These are phyloP conservation scores for Aureobasidium leucospermi DNA, from an alignment of 2,329 filamentous ascomycete genomes.

Conservation along the genomic window DNA sequence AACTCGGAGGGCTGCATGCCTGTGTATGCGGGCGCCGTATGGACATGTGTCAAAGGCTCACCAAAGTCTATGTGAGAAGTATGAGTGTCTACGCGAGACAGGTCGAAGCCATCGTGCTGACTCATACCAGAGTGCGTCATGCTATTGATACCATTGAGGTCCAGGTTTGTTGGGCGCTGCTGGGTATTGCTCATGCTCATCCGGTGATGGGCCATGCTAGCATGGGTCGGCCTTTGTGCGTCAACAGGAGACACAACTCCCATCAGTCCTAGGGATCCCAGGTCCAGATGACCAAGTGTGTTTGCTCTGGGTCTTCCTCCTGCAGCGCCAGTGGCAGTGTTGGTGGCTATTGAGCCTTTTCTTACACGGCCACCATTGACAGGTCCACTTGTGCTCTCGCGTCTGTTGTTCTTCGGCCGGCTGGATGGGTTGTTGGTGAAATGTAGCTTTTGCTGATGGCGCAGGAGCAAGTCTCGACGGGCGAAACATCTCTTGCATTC, in stretches of 20 bases:
- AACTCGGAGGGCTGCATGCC: slow-evolving; percentile 64
- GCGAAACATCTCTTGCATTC: slow-evolving; percentile 95
- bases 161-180: slow-evolving; percentile 47
- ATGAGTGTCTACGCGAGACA: slow-evolving; percentile 59
- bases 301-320: slow-evolving; percentile 75
- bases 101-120: slow-evolving; percentile 3
- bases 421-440: slow-evolving; percentile 84
- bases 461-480: slow-evolving; percentile 78
- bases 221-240: neutral
- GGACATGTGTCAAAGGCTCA: slow-evolving; percentile 60
- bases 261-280: slow-evolving; percentile 55
- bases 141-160: slow-evolving; percentile 69
- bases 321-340: slow-evolving; percentile 33
- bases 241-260: slow-evolving; percentile 18
- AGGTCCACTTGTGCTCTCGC: slow-evolving; percentile 76
- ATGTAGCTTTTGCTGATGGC: slow-evolving; percentile 97
- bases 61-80: slow-evolving; percentile 49
- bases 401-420: slow-evolving; percentile 70
- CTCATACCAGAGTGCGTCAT: slow-evolving; percentile 28
- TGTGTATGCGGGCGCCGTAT: slow-evolving; percentile 71
- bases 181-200: slow-evolving; percentile 61
- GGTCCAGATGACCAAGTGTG: slow-evolving; percentile 90
- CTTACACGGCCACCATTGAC: slow-evolving; percentile 67
- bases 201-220: slow-evolving; percentile 13
- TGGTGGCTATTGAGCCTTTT: slow-evolving; percentile 78